Percentiles rank a stretch among this genome's conserved stretches.
Evolutionary conservation across 176 grass and related monocot genomes (phyloP).

Genomic region (Musa schizocarpa): DNA sequence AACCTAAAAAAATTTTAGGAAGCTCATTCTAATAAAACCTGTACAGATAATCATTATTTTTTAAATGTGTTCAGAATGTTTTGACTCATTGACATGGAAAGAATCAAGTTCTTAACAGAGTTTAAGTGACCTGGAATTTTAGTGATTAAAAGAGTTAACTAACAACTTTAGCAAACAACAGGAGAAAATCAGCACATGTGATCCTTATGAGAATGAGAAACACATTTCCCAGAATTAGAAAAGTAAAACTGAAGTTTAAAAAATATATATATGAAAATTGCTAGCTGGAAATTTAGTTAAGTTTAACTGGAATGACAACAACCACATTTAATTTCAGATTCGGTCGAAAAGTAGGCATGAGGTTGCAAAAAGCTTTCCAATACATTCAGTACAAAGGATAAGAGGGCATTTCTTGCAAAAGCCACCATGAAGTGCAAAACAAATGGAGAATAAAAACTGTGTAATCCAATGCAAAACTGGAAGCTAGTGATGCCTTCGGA

Average conservation of each 20-base stretch:
- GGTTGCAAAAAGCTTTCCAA: neutral
- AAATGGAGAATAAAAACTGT: neutral
- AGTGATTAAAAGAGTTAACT: no score
- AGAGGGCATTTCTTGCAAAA: neutral
- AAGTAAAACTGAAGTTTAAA: no score
- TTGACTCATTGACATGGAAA: neutral
- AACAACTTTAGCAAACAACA: no score
- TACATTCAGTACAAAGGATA: neutral
- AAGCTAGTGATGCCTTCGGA: neutral
- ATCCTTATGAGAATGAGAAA: no score
- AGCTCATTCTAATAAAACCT: neutral
- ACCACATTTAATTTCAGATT: no score
- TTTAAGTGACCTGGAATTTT: no score
- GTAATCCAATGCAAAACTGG: neutral
- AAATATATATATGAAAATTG: no score
- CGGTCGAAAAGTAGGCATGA: neutral
- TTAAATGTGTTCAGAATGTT: neutral
- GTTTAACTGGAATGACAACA: no score
- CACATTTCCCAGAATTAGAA: no score
- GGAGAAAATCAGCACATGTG: no score
- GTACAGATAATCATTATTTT: neutral
- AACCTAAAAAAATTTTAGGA: neutral
- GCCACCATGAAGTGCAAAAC: neutral
- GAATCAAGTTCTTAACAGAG: neutral
- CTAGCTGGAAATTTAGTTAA: no score